A percentile compares a stretch with the other conserved stretches of the same genome.
phyloP scores from a whole-genome alignment of 108 stramenopile species.

The Fistulifera pelliculosa region DNA sequence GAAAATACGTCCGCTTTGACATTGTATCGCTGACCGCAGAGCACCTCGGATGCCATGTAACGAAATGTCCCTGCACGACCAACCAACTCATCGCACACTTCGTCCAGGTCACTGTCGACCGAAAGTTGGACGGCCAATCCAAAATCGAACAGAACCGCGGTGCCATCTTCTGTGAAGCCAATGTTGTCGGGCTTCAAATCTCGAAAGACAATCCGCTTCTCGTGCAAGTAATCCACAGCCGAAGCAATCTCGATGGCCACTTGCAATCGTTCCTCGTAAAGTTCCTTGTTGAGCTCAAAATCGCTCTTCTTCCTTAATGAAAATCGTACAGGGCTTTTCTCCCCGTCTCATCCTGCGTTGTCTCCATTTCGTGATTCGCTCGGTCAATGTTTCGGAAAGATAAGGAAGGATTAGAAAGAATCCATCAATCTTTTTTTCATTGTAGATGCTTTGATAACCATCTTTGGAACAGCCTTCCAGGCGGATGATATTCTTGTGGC shows the following conservation, averaged over 20 bases:
- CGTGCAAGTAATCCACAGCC: constrained; percentile 53
- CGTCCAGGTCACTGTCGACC: constrained; percentile 13
- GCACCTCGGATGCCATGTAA: constrained; percentile 42
- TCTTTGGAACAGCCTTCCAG: constrained; percentile 57
- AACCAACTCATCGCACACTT: constrained; percentile 24
- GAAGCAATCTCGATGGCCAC: constrained; percentile 31
- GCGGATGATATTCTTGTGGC: constrained; percentile 40
- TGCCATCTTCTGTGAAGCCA: constrained; percentile 17
- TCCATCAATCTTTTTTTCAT: constrained; percentile 32
- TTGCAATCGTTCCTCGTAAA: constrained; percentile 12
- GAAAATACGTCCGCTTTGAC: constrained; percentile 60
- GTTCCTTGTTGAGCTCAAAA: no score
- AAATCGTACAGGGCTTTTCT: constrained; percentile 2
- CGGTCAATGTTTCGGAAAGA: constrained; percentile 25
- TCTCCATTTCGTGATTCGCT: constrained; percentile 32
- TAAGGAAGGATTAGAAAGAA: constrained; percentile 43
- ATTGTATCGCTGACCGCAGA: constrained; percentile 49
- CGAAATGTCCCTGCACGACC: constrained; percentile 4
- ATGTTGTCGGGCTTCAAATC: constrained; percentile 57
- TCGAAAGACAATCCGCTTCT: constrained; percentile 38
- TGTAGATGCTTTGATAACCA: constrained; percentile 45
- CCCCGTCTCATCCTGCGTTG: constrained; percentile 23
- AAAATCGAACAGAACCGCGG: constrained; percentile 12
- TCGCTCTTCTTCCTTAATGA: no score
- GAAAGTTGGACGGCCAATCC: constrained; percentile 8